Evolutionary conservation across 1,284 basidiomycete species (phyloP).

Genomic region (Pulchroboletus neoregius): DNA sequence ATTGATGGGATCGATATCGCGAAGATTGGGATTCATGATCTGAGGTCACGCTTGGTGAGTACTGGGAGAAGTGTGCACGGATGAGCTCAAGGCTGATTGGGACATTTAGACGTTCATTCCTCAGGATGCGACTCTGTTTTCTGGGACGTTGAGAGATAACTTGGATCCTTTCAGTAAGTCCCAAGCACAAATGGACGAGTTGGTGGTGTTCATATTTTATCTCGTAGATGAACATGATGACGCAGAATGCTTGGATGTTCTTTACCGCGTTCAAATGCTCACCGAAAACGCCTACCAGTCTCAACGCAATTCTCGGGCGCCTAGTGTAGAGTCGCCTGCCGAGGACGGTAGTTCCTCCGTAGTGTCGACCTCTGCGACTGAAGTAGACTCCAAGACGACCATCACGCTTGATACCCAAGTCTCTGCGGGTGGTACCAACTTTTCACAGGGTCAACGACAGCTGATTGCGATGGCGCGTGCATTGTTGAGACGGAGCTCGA

Average conservation of each 20-base stretch:
- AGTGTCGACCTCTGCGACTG: conserved; percentile 25
- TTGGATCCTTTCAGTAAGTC: conserved; percentile 74
- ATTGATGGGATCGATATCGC: conserved; percentile 91
- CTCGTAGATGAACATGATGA: conserved; percentile 72
- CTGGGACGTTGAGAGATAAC: conserved; percentile 82
- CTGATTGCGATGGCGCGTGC: conserved; percentile 66
- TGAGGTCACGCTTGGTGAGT: conserved; percentile 70
- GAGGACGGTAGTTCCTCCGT: conserved; percentile 6
- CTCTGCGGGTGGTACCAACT: conserved; percentile 63
- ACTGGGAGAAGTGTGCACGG: neutral
- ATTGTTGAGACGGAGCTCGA: conserved; percentile 54
- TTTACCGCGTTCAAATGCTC: conserved; percentile 49
- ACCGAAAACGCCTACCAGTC: conserved; percentile 43
- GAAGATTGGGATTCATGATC: conserved; percentile 80
- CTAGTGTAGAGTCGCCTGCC: conserved; percentile 18
- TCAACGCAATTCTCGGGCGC: conserved; percentile 35
- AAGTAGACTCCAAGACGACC: conserved; percentile 36
- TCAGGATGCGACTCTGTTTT: conserved; percentile 81
- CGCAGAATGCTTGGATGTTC: conserved; percentile 62
- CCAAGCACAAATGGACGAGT: neutral
- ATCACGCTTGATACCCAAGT: conserved; percentile 57
- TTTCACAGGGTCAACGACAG: conserved; percentile 71
- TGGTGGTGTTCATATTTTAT: neutral
- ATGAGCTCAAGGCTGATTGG: conserved; percentile 5
- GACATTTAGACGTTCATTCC: conserved; percentile 70